These are phyloP conservation scores for Botrytis porri DNA, from an alignment of 2,329 filamentous ascomycete genomes.

Conservation along the genomic window DNA sequence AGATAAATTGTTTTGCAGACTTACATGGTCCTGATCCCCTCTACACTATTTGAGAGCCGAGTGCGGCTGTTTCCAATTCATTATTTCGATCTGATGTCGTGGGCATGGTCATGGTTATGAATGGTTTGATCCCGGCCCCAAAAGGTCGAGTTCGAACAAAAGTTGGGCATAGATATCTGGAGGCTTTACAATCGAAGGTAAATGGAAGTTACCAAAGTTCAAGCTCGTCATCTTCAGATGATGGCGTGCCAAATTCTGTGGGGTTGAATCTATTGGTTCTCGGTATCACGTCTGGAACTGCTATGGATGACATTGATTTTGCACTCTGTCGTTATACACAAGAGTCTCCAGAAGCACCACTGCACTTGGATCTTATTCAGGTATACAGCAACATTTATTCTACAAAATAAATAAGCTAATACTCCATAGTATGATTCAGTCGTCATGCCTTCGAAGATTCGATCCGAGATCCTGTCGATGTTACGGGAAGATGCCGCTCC, in stretches of 20 bases:
- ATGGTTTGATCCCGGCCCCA: constrained; percentile 28
- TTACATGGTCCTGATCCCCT: not conserved
- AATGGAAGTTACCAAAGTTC: constrained; percentile 31
- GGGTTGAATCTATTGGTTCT: constrained; percentile 36
- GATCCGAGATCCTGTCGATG: constrained; percentile 37
- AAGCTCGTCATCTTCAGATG: constrained; percentile 29
- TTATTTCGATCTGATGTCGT: constrained; percentile 21
- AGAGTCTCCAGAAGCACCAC: constrained; percentile 34
- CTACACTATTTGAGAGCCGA: not conserved
- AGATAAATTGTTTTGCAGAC: not conserved
- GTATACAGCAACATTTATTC: constrained; percentile 22
- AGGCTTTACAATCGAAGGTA: constrained; percentile 35
- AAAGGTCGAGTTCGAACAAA: constrained; percentile 34
- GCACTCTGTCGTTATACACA: constrained; percentile 38
- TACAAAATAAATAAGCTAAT: constrained; percentile 6
- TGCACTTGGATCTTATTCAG: constrained; percentile 36
- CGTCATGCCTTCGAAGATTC: constrained; percentile 38
- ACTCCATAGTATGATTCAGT: constrained; percentile 36
- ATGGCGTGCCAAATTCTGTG: constrained; percentile 24
- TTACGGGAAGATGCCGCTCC: constrained; percentile 37
- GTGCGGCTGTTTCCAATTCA: constrained; percentile 9
- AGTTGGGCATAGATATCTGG: constrained; percentile 37
- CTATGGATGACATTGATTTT: constrained; percentile 39
- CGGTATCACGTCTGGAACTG: constrained; percentile 36
- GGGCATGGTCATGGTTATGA: constrained; percentile 26